Base-by-base conservation (phyloP, 2,329 filamentous ascomycete species). In the Drechslerella dactyloides region DNA sequence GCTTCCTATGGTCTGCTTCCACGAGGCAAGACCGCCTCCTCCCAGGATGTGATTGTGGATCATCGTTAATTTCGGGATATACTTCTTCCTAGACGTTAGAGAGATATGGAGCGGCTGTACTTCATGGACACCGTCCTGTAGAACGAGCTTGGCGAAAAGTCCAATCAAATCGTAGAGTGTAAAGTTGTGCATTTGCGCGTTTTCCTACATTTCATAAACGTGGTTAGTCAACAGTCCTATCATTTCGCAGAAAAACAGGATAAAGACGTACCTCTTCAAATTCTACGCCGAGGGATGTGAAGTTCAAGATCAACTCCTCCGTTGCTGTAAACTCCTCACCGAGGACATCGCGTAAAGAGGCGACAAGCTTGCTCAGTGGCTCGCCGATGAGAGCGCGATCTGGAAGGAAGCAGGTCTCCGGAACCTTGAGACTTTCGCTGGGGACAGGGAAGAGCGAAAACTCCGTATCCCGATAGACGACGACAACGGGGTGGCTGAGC, bases 261-360 rank as follows among this genome's bases (percentile, higher is more conserved):
- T 17, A 17, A 33, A 21, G 17, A 65, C 60, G 21, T 65, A 72
- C 68, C 60, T 72, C 68, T 44, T 72, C 68, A 44, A 72, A 72
- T 35, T 72, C 68, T 13, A 72, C 60, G 15, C 68, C 68, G 15
- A 72, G 60, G 1, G 60, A 54, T 3, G 60, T 61, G 40, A 72
- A 65, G 33, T 60, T 72, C 4, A 72, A 30, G n/a, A 72, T 33
- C 11, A 72, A 59, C 46, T 72, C 68, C 27, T 72, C 68, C 19
- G 68, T 65, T 10, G 68, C 17, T 17, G 50, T 60, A 23, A 72
- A 72, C 37, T 72, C 55, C 21, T 72, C 68, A 19, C 68, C 68
- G 13, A 72, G 60, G 30, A 72, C 68, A 46, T 72, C 68, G 10
- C 68, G 68, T 19, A 72, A 35, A 4, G 68, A 63, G 13, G 68